Conservation (phyloP, 202 grass and related monocot genomes). For the Schoenoplectus tabernaemontani region DNA sequence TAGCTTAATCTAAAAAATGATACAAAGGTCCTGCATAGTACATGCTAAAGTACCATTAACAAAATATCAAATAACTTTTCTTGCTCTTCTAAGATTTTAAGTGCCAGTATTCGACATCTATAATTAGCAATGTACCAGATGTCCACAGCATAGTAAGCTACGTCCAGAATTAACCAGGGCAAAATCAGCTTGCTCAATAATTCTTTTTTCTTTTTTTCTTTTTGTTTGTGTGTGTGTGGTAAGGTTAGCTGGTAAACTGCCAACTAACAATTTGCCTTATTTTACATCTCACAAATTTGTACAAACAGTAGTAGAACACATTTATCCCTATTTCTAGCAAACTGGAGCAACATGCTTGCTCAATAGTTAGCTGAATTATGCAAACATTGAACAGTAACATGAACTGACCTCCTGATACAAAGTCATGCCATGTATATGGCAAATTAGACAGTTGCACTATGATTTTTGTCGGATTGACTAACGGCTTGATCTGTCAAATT, state of each 20-base stretch:
- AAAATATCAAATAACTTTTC: neutral
- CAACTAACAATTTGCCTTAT: neutral
- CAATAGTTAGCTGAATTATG: neutral
- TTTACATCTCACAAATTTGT: neutral
- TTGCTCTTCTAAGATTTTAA: neutral
- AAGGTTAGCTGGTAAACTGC: neutral
- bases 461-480: slow-evolving; percentile 65
- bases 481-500: slow-evolving; percentile 65
- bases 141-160: neutral
- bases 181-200: neutral
- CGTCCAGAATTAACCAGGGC: neutral
- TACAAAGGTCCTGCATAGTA: neutral
- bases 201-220: no score
- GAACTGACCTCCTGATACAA: slow-evolving; percentile 81
- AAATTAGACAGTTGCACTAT: slow-evolving; percentile 61
- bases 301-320: neutral
- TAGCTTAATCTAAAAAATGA: neutral
- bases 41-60: neutral
- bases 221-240: neutral
- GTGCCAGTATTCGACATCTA: neutral
- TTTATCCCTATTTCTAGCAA: neutral
- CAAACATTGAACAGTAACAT: slow-evolving; percentile 15
- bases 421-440: slow-evolving; percentile 83
- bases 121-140: neutral
- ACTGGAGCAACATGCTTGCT: neutral